A percentile compares a stretch with the other conserved stretches of the same genome.
Evolutionary conservation across 139 green algal species (phyloP).

Genomic region (Picochlorum costavermella): DNA sequence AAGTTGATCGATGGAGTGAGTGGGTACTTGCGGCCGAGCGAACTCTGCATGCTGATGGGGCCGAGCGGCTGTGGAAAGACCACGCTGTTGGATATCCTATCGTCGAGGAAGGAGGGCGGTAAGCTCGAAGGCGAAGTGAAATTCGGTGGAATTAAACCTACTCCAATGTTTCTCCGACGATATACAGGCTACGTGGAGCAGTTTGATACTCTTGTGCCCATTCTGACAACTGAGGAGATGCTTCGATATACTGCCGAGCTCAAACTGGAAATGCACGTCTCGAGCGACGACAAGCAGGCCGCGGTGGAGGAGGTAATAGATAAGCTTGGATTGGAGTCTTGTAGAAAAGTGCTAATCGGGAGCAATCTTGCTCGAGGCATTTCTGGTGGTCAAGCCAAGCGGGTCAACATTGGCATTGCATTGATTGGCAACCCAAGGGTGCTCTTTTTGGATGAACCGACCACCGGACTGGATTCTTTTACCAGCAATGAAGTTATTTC

Average conservation of each 20-base stretch:
- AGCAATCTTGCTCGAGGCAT: constrained; percentile 6
- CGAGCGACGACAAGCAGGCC: neutral
- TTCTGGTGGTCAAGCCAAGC: constrained; percentile 11
- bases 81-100: constrained; percentile 41
- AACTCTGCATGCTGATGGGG: constrained; percentile 60
- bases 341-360: constrained; percentile 9
- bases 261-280: constrained; percentile 15
- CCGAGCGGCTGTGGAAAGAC: constrained; percentile 26
- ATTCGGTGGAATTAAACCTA: constrained; percentile 60
- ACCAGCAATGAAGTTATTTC: constrained; percentile 47
- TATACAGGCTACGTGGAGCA: constrained; percentile 75
- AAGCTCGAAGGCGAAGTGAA: constrained; percentile 40
- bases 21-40: constrained; percentile 47
- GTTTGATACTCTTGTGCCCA: constrained; percentile 39
- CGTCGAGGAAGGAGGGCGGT: constrained; percentile 53
- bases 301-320: constrained; percentile 11
- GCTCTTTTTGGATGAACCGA: constrained; percentile 54
- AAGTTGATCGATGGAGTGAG: constrained; percentile 48
- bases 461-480: constrained; percentile 51
- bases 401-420: constrained; percentile 19
- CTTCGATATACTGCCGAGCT: constrained; percentile 34
- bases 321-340: constrained; percentile 2
- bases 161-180: constrained; percentile 51
- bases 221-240: constrained; percentile 30
- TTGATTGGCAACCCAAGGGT: constrained; percentile 43